phyloP scores from a whole-genome alignment of 257 asterid species.

The Ballota nigra region DNA sequence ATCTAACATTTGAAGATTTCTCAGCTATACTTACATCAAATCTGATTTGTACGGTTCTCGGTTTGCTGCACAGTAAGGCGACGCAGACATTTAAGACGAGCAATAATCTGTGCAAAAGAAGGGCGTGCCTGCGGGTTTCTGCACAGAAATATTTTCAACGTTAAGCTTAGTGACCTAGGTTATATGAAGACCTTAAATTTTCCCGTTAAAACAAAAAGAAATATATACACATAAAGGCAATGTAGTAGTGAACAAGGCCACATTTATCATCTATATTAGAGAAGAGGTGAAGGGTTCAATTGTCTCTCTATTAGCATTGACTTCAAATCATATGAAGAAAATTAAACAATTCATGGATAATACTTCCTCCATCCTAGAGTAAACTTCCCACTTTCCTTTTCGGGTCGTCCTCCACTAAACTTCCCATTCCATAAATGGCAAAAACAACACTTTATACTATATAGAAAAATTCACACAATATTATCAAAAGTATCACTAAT shows the following conservation, averaged over 20 bases:
- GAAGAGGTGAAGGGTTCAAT: neutral
- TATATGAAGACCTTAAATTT: neutral
- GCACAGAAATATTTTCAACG: conserved; percentile 28
- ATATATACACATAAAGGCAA: neutral
- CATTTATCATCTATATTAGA: neutral
- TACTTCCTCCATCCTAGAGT: no score
- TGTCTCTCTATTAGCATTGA: neutral
- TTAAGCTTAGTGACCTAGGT: neutral
- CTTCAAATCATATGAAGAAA: neutral
- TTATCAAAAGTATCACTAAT: no score
- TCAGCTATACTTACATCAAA: conserved; percentile 29
- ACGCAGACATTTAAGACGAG: conserved; percentile 72
- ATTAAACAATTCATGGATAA: neutral
- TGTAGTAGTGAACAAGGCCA: neutral
- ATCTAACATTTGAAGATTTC: conserved; percentile 28
- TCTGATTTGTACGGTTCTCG: conserved; percentile 36
- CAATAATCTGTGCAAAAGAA: conserved; percentile 78
- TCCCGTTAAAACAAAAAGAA: neutral
- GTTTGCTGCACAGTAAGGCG: conserved; percentile 49
- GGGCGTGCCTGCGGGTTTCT: conserved; percentile 82
- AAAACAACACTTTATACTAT: no score
- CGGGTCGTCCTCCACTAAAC: no score
- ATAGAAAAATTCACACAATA: no score
- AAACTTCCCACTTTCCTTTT: no score
- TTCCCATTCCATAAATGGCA: no score